Percentiles rank a stretch among this genome's conserved stretches.
Conservation (phyloP, 2,329 filamentous ascomycete genomes). For the Fusarium ramigenum region DNA sequence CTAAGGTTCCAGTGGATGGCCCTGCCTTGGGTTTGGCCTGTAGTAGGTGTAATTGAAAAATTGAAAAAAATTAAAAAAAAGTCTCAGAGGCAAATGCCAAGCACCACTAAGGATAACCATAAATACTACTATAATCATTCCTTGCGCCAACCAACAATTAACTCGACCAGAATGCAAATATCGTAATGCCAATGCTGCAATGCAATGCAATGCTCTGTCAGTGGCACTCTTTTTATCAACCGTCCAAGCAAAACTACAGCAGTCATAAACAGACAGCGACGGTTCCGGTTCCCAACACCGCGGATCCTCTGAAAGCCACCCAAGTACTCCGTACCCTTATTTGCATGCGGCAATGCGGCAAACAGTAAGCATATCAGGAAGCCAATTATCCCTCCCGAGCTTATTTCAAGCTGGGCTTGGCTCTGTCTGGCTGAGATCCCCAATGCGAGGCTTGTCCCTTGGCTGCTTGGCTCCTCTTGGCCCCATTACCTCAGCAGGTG, state of each 20-base stretch:
- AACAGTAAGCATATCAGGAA: constrained; percentile 31
- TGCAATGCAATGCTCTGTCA: background rate
- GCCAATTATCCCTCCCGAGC: constrained; percentile 23
- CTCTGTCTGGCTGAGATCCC: background rate
- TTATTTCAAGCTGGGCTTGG: constrained; percentile 25
- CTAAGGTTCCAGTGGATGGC: background rate
- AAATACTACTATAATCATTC: constrained; percentile 7
- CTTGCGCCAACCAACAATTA: background rate
- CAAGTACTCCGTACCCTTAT: constrained; percentile 4
- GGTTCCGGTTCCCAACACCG: background rate
- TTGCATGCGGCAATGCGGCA: constrained; percentile 32
- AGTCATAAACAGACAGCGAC: background rate
- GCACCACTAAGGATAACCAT: constrained; percentile 4
- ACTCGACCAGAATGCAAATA: constrained; percentile 7
- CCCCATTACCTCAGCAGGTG: constrained; percentile 24
- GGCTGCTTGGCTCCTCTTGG: background rate
- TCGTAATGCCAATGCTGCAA: constrained; percentile 1
- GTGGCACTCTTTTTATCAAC: background rate
- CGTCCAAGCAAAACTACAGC: background rate
- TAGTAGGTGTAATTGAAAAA: background rate
- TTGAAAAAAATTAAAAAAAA: background rate
- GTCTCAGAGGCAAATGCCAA: constrained; percentile 7
- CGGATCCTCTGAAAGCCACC: background rate
- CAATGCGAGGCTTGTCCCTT: background rate
- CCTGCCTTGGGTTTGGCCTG: background rate